Evolutionary conservation across 2,329 filamentous ascomycete species (phyloP).

Genomic region (Beauveria sp.): DNA sequence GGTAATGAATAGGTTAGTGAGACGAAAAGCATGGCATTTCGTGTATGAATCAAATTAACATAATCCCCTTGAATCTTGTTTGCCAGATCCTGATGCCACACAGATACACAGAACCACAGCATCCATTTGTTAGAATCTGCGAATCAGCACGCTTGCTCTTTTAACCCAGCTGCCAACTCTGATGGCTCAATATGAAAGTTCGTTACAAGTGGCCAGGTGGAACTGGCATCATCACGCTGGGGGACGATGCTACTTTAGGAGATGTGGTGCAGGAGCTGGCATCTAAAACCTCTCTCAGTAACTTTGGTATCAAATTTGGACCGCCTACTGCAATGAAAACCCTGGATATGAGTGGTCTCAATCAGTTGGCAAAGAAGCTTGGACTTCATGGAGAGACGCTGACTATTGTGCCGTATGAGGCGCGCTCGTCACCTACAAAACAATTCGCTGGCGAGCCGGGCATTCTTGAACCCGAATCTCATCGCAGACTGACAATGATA

Average conservation of each 20-base stretch:
- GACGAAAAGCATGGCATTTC: too few species aligned
- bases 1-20: too few species aligned
- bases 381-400: constrained; percentile 44
- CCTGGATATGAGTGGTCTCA: constrained; percentile 50
- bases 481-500: constrained; percentile 1
- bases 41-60: too few species aligned
- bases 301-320: constrained; percentile 75
- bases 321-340: constrained; percentile 62
- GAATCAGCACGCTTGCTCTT: neutral
- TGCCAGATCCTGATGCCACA: neutral
- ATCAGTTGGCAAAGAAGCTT: constrained; percentile 39
- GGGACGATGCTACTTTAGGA: constrained; percentile 58
- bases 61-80: neutral
- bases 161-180: neutral
- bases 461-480: constrained; percentile 4
- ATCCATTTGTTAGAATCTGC: neutral
- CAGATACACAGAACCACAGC: neutral
- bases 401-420: constrained; percentile 39
- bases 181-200: constrained; percentile 55
- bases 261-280: constrained; percentile 55
- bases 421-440: constrained; percentile 13
- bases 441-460: neutral
- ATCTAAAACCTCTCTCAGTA: constrained; percentile 54
- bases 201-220: constrained; percentile 70
- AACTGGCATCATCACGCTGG: constrained; percentile 60